Percentiles rank a stretch among this genome's conserved stretches.
Conservation (phyloP, 2,329 filamentous ascomycete species). For the Xylaria multiplex region DNA sequence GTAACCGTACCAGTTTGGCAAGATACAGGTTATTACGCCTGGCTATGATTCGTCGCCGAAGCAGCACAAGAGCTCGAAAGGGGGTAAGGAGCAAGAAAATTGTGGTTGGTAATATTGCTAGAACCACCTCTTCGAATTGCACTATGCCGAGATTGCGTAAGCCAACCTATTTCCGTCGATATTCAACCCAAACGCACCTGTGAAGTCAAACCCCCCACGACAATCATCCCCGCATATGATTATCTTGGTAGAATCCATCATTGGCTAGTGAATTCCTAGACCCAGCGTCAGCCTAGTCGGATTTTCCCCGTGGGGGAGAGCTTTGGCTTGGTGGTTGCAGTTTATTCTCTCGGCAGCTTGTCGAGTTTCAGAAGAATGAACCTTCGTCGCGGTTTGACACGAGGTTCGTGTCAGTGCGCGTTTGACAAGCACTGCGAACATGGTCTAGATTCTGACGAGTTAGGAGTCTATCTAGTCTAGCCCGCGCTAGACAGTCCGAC, state of each 20-base stretch:
- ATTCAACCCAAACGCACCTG: conserved; percentile 7
- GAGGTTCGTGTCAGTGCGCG: conserved; percentile 5
- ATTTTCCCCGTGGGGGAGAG: neutral
- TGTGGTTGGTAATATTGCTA: conserved; percentile 26
- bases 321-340: neutral
- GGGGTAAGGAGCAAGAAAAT: conserved; percentile 26
- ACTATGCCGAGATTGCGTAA: conserved; percentile 10
- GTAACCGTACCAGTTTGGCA: conserved; percentile 26
- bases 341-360: neutral
- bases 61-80: conserved; percentile 23
- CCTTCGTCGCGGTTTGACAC: neutral
- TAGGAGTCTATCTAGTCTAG: neutral
- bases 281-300: neutral
- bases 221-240: conserved; percentile 28
- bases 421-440: neutral
- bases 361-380: neutral
- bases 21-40: conserved; percentile 18
- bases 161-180: neutral
- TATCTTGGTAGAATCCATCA: conserved; percentile 25
- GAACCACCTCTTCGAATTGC: conserved; percentile 30
- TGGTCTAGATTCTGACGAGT: neutral
- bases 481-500: neutral
- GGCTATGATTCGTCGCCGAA: conserved; percentile 21
- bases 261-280: neutral
- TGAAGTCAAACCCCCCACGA: conserved; percentile 30